Base-by-base conservation (phyloP, 441 rosid genomes). In the Mallotus repandus region DNA sequence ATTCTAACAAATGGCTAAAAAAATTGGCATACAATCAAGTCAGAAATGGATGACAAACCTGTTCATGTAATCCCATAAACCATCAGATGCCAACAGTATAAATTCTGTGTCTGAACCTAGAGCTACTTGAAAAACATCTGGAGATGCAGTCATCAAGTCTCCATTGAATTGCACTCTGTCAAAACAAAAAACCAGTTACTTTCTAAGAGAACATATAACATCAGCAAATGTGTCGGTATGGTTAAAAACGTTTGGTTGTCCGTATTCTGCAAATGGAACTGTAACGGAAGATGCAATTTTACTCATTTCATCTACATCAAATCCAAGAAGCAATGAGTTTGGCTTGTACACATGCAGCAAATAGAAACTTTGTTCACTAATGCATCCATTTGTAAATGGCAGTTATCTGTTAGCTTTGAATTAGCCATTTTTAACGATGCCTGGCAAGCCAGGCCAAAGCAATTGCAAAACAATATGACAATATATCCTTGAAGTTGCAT, bases 51-150 rank as follows among this genome's bases (percentile, higher is more conserved):
- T 1, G 1, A 25, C 63, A 75, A 62, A 94, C 99, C 94, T 89
- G 54, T 83, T 88, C 80, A 95, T 89, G 84, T 91, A 95, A 86
- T 94, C 99, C 99, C 98, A 92, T 74, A 94, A 78, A 71, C 99
- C 98, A 80, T 95, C 99, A 74, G 98, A 89, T 78, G 97, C 99
- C 77, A 94, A 79, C 35, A 95, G 52, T 63, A 95, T 60, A 79
- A 95, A 91, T 66, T 92, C 99, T 69, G 88, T 87, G 82, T 91
- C 99, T n/a, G 93, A 83, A 45, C 86, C 89, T 25, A 95, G 85
- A 71, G 90, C 67, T 66, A 86, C 81, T 89, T 88, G 88, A 69
- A 80, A 88, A 62, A 85, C 86, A 64, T 95, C 97, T 48, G 99
- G 99, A 65, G 87, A 84, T 75, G 98, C 93, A 50, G 81, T 82